Conservation (phyloP, 345 rosid species). For the Angophora floribunda region DNA sequence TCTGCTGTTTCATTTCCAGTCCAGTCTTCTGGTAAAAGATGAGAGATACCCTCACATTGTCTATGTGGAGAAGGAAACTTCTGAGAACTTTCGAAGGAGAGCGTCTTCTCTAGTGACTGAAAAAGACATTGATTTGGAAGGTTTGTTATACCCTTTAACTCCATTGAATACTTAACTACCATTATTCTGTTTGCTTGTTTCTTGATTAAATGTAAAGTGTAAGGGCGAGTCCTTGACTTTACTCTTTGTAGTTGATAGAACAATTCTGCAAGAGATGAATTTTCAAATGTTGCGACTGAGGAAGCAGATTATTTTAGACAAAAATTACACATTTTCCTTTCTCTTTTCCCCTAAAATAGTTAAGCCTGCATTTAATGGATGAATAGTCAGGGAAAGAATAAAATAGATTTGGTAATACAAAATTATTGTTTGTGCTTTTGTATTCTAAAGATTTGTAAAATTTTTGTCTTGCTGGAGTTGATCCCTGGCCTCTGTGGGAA, state of each 20-base stretch:
- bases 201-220: background rate
- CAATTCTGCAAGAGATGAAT: background rate
- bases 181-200: background rate
- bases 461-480: background rate
- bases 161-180: background rate
- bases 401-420: background rate
- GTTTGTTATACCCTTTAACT: slow-evolving; percentile 20
- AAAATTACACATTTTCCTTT: background rate
- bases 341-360: background rate
- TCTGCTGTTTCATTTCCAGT: slow-evolving; percentile 30
- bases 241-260: background rate
- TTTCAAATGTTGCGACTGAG: background rate
- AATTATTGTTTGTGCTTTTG: background rate
- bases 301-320: background rate
- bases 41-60: slow-evolving; percentile 81
- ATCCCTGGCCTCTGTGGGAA: background rate
- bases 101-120: slow-evolving; percentile 21
- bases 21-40: slow-evolving; percentile 51
- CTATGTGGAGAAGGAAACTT: slow-evolving; percentile 30
- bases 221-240: background rate
- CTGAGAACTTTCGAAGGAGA: slow-evolving; percentile 2
- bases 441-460: background rate
- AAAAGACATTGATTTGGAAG: slow-evolving; percentile 58
- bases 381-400: background rate
- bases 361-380: background rate